Base-by-base conservation (phyloP, 2,329 filamentous ascomycete genomes). In the Dothidotthia symphoricarpi region DNA sequence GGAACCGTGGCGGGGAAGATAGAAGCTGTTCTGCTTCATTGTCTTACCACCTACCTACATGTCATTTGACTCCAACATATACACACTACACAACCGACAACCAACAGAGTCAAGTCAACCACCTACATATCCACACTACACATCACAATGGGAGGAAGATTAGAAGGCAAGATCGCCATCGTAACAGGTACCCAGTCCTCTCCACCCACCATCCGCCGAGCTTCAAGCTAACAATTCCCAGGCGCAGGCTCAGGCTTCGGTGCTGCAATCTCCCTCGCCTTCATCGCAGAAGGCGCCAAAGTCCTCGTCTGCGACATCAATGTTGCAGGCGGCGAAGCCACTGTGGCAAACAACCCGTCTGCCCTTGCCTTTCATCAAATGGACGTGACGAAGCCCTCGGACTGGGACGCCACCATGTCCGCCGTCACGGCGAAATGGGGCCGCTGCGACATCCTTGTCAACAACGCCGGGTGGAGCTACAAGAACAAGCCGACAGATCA, bases 211-310 rank as follows among this genome's bases (percentile, higher is more conserved):
- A 6, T 16, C 14, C 34, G 11, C 14, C 36, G 28, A 26, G 3
- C 14, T n/a, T 11, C 42, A 31, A 24, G 36, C 47, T 46, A 27
- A 47, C 33, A 16, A 9, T n/a, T 14, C 15, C 6, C 67, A 43
- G 78, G 81, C 31, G 81, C 71, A 6, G 80, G 77, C 2, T 78
- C 76, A 9, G 82, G 82, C 2, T 85, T 85, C 49, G 81, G 81
- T 37, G 77, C 75, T 39, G 80, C 75, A 24, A 83, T 84, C 35
- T 76, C 75, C 0, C 67, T 73, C 37, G 76, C 77, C 37, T 83
- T 83, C 59, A 70, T 74, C 5, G 58, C 72, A 16, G 80, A 85
- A 63, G 81, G 81, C 26, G 75, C 74, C 33, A 74, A 74, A 45
- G 80, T 85, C 24, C 61, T 85, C 34, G 75, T 85, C 36, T 77